Conservation (phyloP, 2,329 filamentous ascomycete species). For the Colletotrichum sp. region DNA sequence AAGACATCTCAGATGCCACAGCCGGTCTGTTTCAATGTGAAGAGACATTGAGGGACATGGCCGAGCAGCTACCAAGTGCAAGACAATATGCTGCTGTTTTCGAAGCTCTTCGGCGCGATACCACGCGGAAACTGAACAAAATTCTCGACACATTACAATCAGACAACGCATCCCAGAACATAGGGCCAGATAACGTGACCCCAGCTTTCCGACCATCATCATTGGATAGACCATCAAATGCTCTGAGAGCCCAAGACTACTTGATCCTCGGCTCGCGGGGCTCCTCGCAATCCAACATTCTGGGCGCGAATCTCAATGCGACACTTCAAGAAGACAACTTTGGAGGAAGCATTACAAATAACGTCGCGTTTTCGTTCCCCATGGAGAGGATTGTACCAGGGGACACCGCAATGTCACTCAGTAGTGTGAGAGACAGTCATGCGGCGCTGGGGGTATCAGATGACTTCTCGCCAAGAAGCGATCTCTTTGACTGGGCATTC, state of each 20-base stretch:
- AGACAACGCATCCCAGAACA: not conserved
- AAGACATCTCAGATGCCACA: not conserved
- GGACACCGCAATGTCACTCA: not conserved
- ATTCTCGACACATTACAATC: not conserved
- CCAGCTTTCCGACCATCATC: not conserved
- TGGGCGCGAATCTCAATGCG: not conserved
- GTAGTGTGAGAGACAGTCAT: not conserved
- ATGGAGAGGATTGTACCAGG: not conserved
- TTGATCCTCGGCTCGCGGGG: not conserved
- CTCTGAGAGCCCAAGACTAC: not conserved
- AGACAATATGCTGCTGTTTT: constrained; percentile 30
- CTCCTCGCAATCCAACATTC: not conserved
- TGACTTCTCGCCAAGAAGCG: not conserved
- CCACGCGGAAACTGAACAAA: constrained; percentile 6
- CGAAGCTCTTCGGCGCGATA: constrained; percentile 28
- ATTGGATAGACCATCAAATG: not conserved
- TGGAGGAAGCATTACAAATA: not conserved
- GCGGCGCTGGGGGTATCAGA: not conserved
- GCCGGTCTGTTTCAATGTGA: constrained; percentile 23
- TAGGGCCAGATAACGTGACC: not conserved
- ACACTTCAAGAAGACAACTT: not conserved
- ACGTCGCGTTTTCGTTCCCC: not conserved
- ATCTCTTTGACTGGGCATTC: constrained; percentile 19
- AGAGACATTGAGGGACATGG: constrained; percentile 28
- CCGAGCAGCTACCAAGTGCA: constrained; percentile 29